These are phyloP conservation scores for Aspergillus niger DNA, from an alignment of 2,329 filamentous ascomycete species.

Conservation along the genomic window DNA sequence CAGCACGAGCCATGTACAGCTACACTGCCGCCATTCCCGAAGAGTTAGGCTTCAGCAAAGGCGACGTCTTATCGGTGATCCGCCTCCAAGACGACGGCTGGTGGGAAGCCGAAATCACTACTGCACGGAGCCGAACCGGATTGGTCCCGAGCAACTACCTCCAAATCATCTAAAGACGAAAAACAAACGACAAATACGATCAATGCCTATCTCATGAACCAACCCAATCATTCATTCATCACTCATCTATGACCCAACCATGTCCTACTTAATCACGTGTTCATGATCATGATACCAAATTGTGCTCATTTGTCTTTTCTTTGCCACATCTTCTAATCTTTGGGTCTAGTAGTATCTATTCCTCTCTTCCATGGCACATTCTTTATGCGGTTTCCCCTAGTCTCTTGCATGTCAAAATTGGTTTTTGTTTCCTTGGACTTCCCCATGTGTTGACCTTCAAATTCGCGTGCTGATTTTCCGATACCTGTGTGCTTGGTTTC, in stretches of 20 bases:
- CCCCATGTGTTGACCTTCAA: not conserved
- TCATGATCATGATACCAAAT: slow-evolving; percentile 27
- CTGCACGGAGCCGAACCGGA: slow-evolving; percentile 51
- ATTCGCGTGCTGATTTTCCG: not conserved
- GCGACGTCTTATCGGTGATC: slow-evolving; percentile 84
- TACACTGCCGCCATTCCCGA: slow-evolving; percentile 95
- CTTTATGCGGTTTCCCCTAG: not conserved
- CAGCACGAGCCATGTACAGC: slow-evolving; percentile 90
- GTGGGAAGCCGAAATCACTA: slow-evolving; percentile 96
- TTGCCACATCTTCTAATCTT: not conserved
- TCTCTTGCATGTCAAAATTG: not conserved
- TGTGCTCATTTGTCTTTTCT: slow-evolving; percentile 10
- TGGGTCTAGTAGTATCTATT: not conserved
- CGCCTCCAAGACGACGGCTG: slow-evolving; percentile 95
- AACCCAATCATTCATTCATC: slow-evolving; percentile 2
- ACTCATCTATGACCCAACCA: slow-evolving; percentile 16
- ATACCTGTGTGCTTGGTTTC: not conserved
- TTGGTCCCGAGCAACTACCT: slow-evolving; percentile 69
- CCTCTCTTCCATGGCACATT: not conserved
- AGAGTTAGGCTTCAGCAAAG: slow-evolving; percentile 89
- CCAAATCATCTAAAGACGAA: slow-evolving; percentile 53
- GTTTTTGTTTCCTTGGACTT: not conserved
- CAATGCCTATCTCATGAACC: slow-evolving; percentile 27
- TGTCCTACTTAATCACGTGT: slow-evolving; percentile 16
- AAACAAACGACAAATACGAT: too few species aligned